Evolutionary conservation across 2,329 filamentous ascomycete genomes (phyloP).

Genomic region (Trichophyton mentagrophytes): DNA sequence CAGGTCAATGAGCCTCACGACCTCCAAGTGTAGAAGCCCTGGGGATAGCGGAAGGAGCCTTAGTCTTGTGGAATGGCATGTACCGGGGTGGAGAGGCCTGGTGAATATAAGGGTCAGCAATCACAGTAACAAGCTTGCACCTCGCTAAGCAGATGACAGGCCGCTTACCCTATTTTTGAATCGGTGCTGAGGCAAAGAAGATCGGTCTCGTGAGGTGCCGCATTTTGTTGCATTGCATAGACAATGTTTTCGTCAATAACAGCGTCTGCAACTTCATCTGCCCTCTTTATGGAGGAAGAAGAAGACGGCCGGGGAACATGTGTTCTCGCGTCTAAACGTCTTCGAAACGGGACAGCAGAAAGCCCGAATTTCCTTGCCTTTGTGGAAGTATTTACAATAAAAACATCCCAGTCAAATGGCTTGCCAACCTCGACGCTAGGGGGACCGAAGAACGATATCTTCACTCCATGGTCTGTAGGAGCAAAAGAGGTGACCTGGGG

Average conservation of each 20-base stretch:
- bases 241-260: slow-evolving; percentile 46
- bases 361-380: slow-evolving; percentile 43
- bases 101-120: slow-evolving; percentile 1
- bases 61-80: slow-evolving; percentile 45
- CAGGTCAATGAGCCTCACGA: slow-evolving; percentile 43
- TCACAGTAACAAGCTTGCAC: too few relatives aligned
- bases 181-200: slow-evolving; percentile 46
- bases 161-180: slow-evolving; percentile 43
- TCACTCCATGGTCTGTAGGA: slow-evolving; percentile 35
- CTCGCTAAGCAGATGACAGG: too few relatives aligned
- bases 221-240: slow-evolving; percentile 42
- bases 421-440: slow-evolving; percentile 37
- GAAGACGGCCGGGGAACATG: slow-evolving; percentile 35
- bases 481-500: slow-evolving; percentile 16
- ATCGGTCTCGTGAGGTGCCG: slow-evolving; percentile 38
- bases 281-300: slow-evolving; percentile 28
- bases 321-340: slow-evolving; percentile 27
- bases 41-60: slow-evolving; percentile 41
- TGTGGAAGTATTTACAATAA: slow-evolving; percentile 47
- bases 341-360: slow-evolving; percentile 39
- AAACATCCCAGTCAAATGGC: slow-evolving; percentile 44
- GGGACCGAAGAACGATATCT: slow-evolving; percentile 45
- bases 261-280: slow-evolving; percentile 35
- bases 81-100: slow-evolving; percentile 42
- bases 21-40: slow-evolving; percentile 42